Evolutionary conservation across 441 rosid species (phyloP), one percentile per base, ranked within the genome.

Genomic region (Populus trichocarpa): DNA sequence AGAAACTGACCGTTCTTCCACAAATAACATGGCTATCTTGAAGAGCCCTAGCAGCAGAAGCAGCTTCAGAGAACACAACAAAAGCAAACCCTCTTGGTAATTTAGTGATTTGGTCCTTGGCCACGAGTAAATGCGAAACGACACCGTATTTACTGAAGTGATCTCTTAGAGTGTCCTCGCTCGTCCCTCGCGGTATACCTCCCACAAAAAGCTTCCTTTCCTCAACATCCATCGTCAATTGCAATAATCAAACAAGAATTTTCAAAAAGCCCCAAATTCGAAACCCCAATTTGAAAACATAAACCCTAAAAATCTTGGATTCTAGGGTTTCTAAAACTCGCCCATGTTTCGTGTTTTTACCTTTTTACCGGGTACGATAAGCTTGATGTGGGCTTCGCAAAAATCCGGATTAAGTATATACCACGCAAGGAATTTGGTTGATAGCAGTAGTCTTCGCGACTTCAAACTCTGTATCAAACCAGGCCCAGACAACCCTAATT

Each of bases 51-150:
- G 78, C 87, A 22, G 89, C 94, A 25, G 85, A 85, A 42, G 77
- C 75, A 63, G 86, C 79, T 76, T 90, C 89, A 12, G 86, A 85
- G 77, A 91, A 90, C 78, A 83, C 85, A 79, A 95, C 95, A 82
- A 93, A 95, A 3, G 89, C 98, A 86, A 91, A 91, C 0, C 97
- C 91, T 74, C 94, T 88, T 1, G 97, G 81, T 20, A 20, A 73
- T 74, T 83, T 82, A 67, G 92, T 84, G 77, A 2, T 66, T 77
- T 76, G 84, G 76, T 90, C 94, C 73, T 78, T 90, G 76, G 92
- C 90, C 76, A 95, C 84, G 26, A 83, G 76, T 13, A 90, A 85
- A 71, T 84, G 84, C 71, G 77, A 76, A 40, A 95, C 95, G 74
- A 26, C 69, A 38, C 97, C 97, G 75, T 93, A 95, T 80, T 79